Conservation (phyloP, 345 rosid genomes). For the Sonneratia caseolaris region DNA sequence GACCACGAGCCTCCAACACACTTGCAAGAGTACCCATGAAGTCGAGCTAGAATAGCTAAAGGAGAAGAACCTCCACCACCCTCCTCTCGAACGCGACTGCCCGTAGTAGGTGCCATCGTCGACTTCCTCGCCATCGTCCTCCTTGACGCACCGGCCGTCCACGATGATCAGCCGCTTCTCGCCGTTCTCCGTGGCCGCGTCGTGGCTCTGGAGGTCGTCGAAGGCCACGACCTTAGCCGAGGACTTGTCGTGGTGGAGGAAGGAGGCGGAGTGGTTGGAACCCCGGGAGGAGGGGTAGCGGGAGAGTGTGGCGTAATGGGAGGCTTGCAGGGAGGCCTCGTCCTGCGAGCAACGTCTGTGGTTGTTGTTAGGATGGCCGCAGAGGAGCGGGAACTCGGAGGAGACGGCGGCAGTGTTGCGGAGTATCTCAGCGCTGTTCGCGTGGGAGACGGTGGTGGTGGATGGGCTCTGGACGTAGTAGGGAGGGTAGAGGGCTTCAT, state of each 20-base stretch:
- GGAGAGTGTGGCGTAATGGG: constrained; percentile 25
- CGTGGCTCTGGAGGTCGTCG: constrained; percentile 5
- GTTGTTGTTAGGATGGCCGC: constrained; percentile 1
- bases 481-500: constrained; percentile 23
- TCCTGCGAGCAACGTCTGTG: neutral
- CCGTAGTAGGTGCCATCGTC: constrained; percentile 19
- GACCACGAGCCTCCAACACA: constrained; percentile 61
- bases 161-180: constrained; percentile 38
- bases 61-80: constrained; percentile 48
- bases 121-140: constrained; percentile 8
- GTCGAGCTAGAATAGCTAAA: constrained; percentile 36
- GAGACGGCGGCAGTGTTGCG: constrained; percentile 12
- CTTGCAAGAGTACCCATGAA: constrained; percentile 54
- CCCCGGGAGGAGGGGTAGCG: constrained; percentile 43
- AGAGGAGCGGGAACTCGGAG: constrained; percentile 18
- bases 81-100: constrained; percentile 8
- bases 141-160: constrained; percentile 1
- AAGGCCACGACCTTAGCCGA: neutral
- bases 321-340: constrained; percentile 18
- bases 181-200: constrained; percentile 5
- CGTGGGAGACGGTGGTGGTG: constrained; percentile 39
- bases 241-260: constrained; percentile 21
- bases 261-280: constrained; percentile 30
- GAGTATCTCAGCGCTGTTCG: constrained; percentile 25
- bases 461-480: constrained; percentile 84